Conservation (phyloP, 2,329 filamentous ascomycete genomes). For the Monilinia fructigena region DNA sequence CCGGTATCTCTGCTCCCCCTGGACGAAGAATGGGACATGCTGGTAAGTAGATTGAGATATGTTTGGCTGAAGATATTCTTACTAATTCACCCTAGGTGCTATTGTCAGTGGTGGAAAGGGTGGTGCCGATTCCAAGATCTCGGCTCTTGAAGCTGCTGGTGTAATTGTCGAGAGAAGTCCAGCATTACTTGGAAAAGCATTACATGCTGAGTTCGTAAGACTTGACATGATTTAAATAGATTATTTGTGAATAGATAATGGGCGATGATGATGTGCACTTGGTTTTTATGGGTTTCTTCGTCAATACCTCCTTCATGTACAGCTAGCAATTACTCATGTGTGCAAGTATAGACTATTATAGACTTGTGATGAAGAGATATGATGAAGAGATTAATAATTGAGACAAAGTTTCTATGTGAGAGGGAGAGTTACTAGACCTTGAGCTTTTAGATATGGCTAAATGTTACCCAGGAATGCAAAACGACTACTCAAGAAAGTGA, state of each 20-base stretch:
- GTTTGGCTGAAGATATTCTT: not conserved
- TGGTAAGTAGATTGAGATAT: slow-evolving; percentile 49
- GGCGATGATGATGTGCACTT: slow-evolving; percentile 33
- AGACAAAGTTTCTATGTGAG: not conserved
- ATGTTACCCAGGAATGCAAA: too few relatives aligned
- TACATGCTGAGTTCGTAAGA: slow-evolving; percentile 95
- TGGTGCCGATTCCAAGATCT: slow-evolving; percentile 97
- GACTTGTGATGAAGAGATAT: slow-evolving; percentile 21
- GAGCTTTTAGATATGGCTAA: too few relatives aligned
- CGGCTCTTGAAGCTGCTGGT: slow-evolving; percentile 86
- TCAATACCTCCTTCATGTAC: slow-evolving; percentile 41
- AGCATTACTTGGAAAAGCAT: slow-evolving; percentile 84
- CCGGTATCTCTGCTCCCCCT: slow-evolving; percentile 94
- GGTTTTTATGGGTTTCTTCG: slow-evolving; percentile 33
- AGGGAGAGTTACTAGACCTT: too few relatives aligned
- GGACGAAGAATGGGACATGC: slow-evolving; percentile 98
- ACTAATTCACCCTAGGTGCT: slow-evolving; percentile 52
- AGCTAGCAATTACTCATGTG: slow-evolving; percentile 38
- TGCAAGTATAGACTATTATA: slow-evolving; percentile 25
- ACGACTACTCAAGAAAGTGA: not conserved
- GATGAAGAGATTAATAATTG: slow-evolving; percentile 13
- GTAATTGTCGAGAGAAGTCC: slow-evolving; percentile 96
- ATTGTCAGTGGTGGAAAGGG: slow-evolving; percentile 98
- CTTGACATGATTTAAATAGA: slow-evolving; percentile 78
- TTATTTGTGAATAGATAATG: slow-evolving; percentile 34